These are phyloP conservation scores for Vitis vinifera DNA, from an alignment of 164 flowering plant species.

Conservation along the genomic window DNA sequence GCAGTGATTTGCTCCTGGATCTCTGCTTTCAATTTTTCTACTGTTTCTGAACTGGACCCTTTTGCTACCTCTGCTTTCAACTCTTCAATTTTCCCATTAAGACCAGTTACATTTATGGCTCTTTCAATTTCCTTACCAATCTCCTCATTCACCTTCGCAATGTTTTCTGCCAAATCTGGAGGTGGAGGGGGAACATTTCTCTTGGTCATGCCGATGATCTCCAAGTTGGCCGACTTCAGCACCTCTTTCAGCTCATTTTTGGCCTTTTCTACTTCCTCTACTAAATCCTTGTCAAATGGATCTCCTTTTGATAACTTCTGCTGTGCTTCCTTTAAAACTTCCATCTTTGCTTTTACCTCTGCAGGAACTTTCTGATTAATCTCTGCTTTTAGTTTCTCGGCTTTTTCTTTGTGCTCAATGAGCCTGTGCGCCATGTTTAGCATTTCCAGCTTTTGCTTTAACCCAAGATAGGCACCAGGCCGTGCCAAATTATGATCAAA, in stretches of 20 bases:
- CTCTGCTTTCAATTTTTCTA: slow-evolving; percentile 28
- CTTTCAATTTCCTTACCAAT: slow-evolving; percentile 29
- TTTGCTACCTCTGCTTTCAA: slow-evolving; percentile 25
- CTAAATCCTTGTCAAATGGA: slow-evolving; percentile 23
- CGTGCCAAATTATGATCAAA: slow-evolving; percentile 25
- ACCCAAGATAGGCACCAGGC: slow-evolving; percentile 33
- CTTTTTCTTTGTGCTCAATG: slow-evolving; percentile 21
- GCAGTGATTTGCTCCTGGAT: slow-evolving; percentile 32
- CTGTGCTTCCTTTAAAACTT: slow-evolving; percentile 23
- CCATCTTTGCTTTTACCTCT: slow-evolving; percentile 27
- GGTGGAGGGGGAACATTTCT: slow-evolving; percentile 14
- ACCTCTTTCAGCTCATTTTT: slow-evolving; percentile 25
- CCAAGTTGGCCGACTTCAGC: slow-evolving; percentile 33
- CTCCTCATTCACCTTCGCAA: slow-evolving; percentile 21
- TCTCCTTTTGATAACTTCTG: slow-evolving; percentile 29
- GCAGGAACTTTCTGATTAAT: slow-evolving; percentile 29
- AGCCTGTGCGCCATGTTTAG: slow-evolving; percentile 26
- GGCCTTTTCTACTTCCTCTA: slow-evolving; percentile 17
- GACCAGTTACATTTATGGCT: slow-evolving; percentile 20
- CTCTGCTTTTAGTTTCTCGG: slow-evolving; percentile 25
- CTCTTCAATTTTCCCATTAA: slow-evolving; percentile 31
- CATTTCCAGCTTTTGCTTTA: slow-evolving; percentile 34
- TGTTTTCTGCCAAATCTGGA: slow-evolving; percentile 25
- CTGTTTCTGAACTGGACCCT: slow-evolving; percentile 24
- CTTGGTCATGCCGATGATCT: slow-evolving; percentile 24